Conservation (phyloP, 2,329 filamentous ascomycete species). For the Didymella sp. region DNA sequence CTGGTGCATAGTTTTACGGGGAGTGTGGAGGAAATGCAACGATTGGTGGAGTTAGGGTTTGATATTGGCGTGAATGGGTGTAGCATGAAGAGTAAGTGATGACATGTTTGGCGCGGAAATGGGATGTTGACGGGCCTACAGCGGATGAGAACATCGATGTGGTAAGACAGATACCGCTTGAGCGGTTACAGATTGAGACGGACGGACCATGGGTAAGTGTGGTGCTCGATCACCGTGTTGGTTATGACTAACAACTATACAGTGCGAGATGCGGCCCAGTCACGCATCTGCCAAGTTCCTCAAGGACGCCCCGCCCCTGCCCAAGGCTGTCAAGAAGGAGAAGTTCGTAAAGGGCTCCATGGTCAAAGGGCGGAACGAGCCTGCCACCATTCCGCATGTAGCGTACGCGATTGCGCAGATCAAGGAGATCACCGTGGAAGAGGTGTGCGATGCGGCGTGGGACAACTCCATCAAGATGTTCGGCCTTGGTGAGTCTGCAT, state of each 20-base stretch:
- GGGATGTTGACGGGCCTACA: slow-evolving; percentile 16
- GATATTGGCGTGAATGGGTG: slow-evolving; percentile 97
- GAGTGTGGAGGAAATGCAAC: slow-evolving; percentile 80
- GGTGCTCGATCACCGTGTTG: too few relatives aligned
- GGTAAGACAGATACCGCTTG: slow-evolving; percentile 77
- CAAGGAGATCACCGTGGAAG: slow-evolving; percentile 78
- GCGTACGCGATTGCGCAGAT: slow-evolving; percentile 88
- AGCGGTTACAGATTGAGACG: slow-evolving; percentile 90
- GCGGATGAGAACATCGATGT: slow-evolving; percentile 77
- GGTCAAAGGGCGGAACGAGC: slow-evolving; percentile 95
- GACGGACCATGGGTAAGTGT: slow-evolving; percentile 82
- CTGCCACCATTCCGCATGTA: slow-evolving; percentile 83
- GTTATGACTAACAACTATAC: background rate
- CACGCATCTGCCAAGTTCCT: slow-evolving; percentile 84
- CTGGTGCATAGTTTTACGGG: slow-evolving; percentile 97
- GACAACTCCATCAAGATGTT: slow-evolving; percentile 51
- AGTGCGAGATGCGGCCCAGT: slow-evolving; percentile 88
- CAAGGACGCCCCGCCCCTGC: slow-evolving; percentile 72
- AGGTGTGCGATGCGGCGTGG: slow-evolving; percentile 77
- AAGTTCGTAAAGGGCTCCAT: slow-evolving; percentile 87
- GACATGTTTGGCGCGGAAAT: background rate
- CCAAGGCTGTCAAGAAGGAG: slow-evolving; percentile 92
- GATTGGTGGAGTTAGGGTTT: slow-evolving; percentile 79
- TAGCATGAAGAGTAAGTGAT: slow-evolving; percentile 76
- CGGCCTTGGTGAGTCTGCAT: slow-evolving; percentile 42